phyloP scores from a whole-genome alignment of 257 asterid genomes.

The Salvia splendens region DNA sequence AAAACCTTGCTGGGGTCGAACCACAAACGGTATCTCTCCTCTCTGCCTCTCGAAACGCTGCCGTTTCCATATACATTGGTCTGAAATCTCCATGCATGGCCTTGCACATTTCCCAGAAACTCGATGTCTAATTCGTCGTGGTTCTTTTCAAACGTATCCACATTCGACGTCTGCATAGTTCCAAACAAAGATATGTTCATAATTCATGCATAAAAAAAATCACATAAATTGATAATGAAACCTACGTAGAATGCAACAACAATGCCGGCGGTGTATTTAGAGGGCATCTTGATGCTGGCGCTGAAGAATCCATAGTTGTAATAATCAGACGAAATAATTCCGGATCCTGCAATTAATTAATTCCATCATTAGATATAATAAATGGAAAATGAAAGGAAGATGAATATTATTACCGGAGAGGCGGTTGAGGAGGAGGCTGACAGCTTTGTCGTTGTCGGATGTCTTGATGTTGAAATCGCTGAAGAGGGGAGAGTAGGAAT shows the following conservation, averaged over 20 bases:
- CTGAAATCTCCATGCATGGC: conserved; percentile 89
- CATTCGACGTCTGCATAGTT: conserved; percentile 66
- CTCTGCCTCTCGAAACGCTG: conserved; percentile 83
- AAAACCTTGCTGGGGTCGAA: conserved; percentile 75
- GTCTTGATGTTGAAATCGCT: conserved; percentile 72
- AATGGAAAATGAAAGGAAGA: no score
- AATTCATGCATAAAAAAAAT: no score
- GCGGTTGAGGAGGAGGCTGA: conserved; percentile 76
- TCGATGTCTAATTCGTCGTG: conserved; percentile 93
- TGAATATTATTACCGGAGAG: conserved; percentile 45
- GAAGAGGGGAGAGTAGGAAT: conserved; percentile 74
- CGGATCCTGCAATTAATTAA: conserved; percentile 59
- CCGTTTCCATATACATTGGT: conserved; percentile 91
- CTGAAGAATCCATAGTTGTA: conserved; percentile 90
- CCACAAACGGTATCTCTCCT: conserved; percentile 89
- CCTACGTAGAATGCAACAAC: conserved; percentile 87
- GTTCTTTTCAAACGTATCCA: conserved; percentile 82
- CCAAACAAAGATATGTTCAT: no score
- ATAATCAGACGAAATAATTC: conserved; percentile 80
- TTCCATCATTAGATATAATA: no score
- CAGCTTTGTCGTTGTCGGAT: conserved; percentile 55
- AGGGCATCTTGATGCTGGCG: conserved; percentile 83
- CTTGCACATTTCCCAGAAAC: conserved; percentile 74
- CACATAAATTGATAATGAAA: no score
- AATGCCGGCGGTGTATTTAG: conserved; percentile 75